Evolutionary conservation across 2,329 filamentous ascomycete species (phyloP), one percentile per base, ranked within the genome.

Genomic region (Penicillium sp.): DNA sequence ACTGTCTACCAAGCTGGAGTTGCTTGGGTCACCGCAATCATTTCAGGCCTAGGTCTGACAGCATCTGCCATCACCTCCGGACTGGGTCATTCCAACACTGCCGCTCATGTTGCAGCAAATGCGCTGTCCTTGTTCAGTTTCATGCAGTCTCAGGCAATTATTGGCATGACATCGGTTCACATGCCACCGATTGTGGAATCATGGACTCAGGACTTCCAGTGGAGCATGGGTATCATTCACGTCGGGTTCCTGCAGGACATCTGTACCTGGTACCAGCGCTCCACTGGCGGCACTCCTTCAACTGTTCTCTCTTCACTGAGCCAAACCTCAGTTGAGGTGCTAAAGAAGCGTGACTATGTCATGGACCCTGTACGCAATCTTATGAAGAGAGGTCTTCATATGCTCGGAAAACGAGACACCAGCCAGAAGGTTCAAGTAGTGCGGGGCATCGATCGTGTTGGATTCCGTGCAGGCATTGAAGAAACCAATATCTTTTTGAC

Each of bases 171-270:
- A 51, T 85, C 88, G 20, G 88, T 97, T 14, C 81, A 82, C 44
- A 83, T 96, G 51, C 93, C 93, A 9, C 93, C 93, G 0, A 89
- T 96, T 58, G 93, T 96, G 51, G 83, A 89, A 67, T 84, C 92
- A 0, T 97, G 93, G 93, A 96, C 92, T 1, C 92, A 97, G 77
- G 93, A 97, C 76, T 97, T 97, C 78, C 89, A 95, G 71, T 97
- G 93, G 93, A 95, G 89, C 69, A 94, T 97, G 90, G 93, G 93
- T 66, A 92, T 97, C 67, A 96, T 97, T 67, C 84, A 85, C 49
- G 82, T 97, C 41, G 81, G 80, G n/a, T 97, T 96, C 73, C 84
- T 97, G 77, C 91, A 97, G 77, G 81, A 81, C 46, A 89, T 96
- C 68, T 90, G 90, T 58, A 96, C 92, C 33, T 97, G 93, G 93